Conservation (phyloP, 306 rosid genomes). For the Malus sieversii region DNA sequence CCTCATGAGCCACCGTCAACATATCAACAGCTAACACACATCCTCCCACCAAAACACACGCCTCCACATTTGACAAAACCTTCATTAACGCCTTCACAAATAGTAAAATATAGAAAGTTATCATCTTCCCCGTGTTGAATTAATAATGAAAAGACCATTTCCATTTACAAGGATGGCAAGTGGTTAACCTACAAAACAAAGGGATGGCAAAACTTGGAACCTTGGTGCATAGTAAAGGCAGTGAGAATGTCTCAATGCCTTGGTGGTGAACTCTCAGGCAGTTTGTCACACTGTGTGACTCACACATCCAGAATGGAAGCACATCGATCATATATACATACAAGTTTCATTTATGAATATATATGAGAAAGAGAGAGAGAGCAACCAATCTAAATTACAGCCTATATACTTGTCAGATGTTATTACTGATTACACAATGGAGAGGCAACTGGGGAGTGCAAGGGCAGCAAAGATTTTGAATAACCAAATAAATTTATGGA, state of each 20-base stretch:
- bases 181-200: background rate
- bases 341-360: background rate
- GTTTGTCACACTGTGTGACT: background rate
- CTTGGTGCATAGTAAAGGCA: background rate
- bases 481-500: background rate
- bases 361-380: background rate
- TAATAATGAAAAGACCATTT: background rate
- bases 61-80: slow-evolving; percentile 86
- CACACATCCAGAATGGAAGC: background rate
- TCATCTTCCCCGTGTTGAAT: background rate
- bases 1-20: slow-evolving; percentile 82
- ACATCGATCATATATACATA: background rate
- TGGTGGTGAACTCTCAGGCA: background rate
- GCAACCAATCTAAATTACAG: background rate
- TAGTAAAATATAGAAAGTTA: slow-evolving; percentile 12
- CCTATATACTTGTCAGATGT: background rate
- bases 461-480: background rate
- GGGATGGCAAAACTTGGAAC: background rate
- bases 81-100: slow-evolving; percentile 82
- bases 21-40: slow-evolving; percentile 90
- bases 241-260: background rate
- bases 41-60: slow-evolving; percentile 97
- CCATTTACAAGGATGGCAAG: background rate
- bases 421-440: background rate
- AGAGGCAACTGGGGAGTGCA: background rate